Evolutionary conservation across 352 stramenopile genomes (phyloP).

Genomic region (Phytopythium delawarense): DNA sequence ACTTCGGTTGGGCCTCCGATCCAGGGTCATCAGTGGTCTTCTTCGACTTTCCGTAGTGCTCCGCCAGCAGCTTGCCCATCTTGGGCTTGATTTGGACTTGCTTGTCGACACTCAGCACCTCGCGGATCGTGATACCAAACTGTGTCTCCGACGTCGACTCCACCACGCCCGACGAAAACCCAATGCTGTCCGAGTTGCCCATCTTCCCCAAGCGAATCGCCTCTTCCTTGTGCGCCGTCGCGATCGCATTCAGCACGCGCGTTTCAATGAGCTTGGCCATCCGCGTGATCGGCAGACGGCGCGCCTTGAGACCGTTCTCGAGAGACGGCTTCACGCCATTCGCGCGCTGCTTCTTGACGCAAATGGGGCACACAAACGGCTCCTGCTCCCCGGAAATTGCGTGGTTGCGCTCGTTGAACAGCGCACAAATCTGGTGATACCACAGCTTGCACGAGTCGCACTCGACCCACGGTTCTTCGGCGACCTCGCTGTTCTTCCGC

Average conservation of each 20-base stretch:
- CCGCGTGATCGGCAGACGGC: constrained; percentile 69
- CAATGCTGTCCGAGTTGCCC: constrained; percentile 81
- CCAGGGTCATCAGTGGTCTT: constrained; percentile 23
- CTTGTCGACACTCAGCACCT: constrained; percentile 85
- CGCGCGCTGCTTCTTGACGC: constrained; percentile 78
- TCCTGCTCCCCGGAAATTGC: constrained; percentile 88
- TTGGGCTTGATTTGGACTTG: constrained; percentile 85
- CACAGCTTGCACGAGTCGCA: constrained; percentile 98
- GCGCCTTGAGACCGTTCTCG: constrained; percentile 80
- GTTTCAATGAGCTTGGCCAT: constrained; percentile 86
- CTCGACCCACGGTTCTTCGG: constrained; percentile 97
- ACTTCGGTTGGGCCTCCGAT: constrained; percentile 36
- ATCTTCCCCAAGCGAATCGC: constrained; percentile 74
- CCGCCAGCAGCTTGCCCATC: constrained; percentile 69
- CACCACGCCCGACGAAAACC: constrained; percentile 56
- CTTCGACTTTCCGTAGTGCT: constrained; percentile 64
- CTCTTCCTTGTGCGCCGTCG: constrained; percentile 74
- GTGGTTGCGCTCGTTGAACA: constrained; percentile 99
- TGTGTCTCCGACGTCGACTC: constrained; percentile 75
- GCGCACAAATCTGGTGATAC: constrained; percentile 99
- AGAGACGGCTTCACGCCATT: constrained; percentile 70
- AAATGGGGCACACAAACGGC: constrained; percentile 84
- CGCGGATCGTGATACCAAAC: constrained; percentile 81
- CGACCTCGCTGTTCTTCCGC: constrained; percentile 98
- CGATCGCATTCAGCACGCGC: constrained; percentile 67